Evolutionary conservation across 202 grass and related monocot genomes (phyloP).

Genomic region (Brachypodium distachyon): DNA sequence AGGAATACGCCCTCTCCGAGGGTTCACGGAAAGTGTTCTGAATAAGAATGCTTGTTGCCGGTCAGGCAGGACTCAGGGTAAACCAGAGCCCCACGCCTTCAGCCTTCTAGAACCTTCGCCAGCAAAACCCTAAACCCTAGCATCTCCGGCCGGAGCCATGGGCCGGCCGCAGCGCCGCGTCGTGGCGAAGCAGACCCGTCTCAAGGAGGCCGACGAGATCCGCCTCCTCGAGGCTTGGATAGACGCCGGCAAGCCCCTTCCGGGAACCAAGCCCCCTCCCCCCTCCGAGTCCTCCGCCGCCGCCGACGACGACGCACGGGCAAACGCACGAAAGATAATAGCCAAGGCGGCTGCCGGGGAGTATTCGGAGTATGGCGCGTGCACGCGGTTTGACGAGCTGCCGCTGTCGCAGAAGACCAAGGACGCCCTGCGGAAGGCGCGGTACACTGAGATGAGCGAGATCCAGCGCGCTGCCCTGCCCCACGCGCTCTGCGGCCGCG

Average conservation of each 20-base stretch:
- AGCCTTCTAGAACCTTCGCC: conserved; percentile 11
- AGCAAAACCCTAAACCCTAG: conserved; percentile 32
- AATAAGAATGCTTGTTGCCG: too few relatives aligned
- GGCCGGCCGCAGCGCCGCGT: conserved; percentile 26
- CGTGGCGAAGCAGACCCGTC: conserved; percentile 35
- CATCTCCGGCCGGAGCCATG: conserved; percentile 25
- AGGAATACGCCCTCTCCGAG: too few relatives aligned
- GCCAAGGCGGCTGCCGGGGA: neutral
- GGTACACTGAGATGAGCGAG: conserved; percentile 79
- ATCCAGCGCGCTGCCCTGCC: conserved; percentile 87
- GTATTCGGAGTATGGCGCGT: conserved; percentile 50
- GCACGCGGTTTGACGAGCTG: conserved; percentile 60
- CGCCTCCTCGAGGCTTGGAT: conserved; percentile 63
- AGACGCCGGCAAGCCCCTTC: conserved; percentile 54
- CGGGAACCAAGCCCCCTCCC: conserved; percentile 60
- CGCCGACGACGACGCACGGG: conserved; percentile 4
- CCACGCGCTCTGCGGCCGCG: conserved; percentile 73
- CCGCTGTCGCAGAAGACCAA: conserved; percentile 73
- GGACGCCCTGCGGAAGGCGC: conserved; percentile 38
- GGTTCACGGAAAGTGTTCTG: too few relatives aligned
- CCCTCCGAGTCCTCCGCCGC: conserved; percentile 17
- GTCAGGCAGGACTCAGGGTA: too few relatives aligned
- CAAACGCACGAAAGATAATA: neutral
- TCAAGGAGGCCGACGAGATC: conserved; percentile 55
- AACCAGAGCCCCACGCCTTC: neutral